Conservation (phyloP, 768 basidiomycete species). For the Terana coerulea region DNA sequence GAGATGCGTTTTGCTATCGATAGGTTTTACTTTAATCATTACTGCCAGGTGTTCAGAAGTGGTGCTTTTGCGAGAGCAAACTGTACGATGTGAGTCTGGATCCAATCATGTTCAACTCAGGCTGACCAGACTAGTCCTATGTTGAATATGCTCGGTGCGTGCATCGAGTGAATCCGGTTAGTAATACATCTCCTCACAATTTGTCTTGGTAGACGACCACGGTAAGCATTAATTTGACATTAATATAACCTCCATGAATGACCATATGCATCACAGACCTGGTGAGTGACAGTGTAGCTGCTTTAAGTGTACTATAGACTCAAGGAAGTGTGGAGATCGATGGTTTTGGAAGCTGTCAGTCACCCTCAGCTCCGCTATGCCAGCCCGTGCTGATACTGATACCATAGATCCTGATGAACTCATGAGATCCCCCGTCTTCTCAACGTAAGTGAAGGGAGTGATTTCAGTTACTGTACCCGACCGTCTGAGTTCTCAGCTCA, state of each 20-base stretch:
- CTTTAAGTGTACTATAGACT: neutral
- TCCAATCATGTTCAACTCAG: neutral
- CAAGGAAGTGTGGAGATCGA: conserved; percentile 50
- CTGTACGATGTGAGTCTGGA: conserved; percentile 70
- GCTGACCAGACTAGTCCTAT: conserved; percentile 71
- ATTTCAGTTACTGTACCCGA: neutral
- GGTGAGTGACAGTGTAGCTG: conserved; percentile 27
- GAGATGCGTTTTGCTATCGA: conserved; percentile 78
- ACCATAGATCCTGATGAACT: conserved; percentile 74
- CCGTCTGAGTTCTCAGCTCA: conserved; percentile 1
- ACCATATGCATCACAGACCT: conserved; percentile 39
- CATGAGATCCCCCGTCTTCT: conserved; percentile 70
- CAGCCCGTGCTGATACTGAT: conserved; percentile 2
- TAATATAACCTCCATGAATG: too few relatives aligned
- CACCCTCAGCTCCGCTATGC: neutral
- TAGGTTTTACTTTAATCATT: conserved; percentile 87
- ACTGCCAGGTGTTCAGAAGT: conserved; percentile 79
- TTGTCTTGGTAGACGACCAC: conserved; percentile 60
- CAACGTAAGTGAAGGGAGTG: conserved; percentile 39
- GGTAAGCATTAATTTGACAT: conserved; percentile 59
- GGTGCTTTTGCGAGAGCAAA: conserved; percentile 92
- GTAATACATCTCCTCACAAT: too few relatives aligned
- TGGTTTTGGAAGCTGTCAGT: conserved; percentile 79
- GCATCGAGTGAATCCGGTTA: neutral
- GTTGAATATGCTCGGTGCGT: conserved; percentile 80